Evolutionary conservation across 1,284 basidiomycete species (phyloP).

Genomic region (Retiboletus flavoniger): DNA sequence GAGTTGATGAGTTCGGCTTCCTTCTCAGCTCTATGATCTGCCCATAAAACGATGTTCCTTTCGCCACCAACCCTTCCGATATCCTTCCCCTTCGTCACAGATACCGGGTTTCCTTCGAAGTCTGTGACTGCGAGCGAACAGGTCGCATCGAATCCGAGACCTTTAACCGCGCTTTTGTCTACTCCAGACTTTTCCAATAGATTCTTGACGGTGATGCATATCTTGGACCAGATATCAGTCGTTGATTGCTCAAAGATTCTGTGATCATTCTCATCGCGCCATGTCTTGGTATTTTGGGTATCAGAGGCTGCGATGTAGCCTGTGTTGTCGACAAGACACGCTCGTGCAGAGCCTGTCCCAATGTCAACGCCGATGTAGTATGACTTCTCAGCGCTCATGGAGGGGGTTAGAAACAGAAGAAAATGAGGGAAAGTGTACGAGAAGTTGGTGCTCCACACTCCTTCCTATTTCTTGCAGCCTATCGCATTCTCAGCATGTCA

Average conservation of each 20-base stretch:
- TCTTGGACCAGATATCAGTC: constrained; percentile 81
- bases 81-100: constrained; percentile 71
- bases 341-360: constrained; percentile 93
- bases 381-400: constrained; percentile 29
- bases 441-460: constrained; percentile 15
- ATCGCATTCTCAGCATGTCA: constrained; percentile 2
- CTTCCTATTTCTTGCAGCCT: not conserved
- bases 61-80: constrained; percentile 62
- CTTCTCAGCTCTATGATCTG: constrained; percentile 90
- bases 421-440: constrained; percentile 3
- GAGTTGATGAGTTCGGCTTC: constrained; percentile 91
- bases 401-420: not conserved
- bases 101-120: constrained; percentile 70
- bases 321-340: constrained; percentile 74
- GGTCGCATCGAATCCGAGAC: constrained; percentile 95
- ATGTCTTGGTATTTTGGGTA: constrained; percentile 79
- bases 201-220: constrained; percentile 67
- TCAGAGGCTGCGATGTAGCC: constrained; percentile 81
- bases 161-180: constrained; percentile 69
- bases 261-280: constrained; percentile 81
- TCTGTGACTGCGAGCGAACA: constrained; percentile 92
- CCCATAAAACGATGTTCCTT: constrained; percentile 89
- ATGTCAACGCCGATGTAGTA: constrained; percentile 76
- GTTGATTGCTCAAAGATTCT: constrained; percentile 96
- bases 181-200: constrained; percentile 68